Percentiles rank a stretch among this genome's conserved stretches.
These are phyloP conservation scores for Geotrichum klebahnii DNA, from an alignment of 1,139 yeast genomes.

Conservation along the genomic window DNA sequence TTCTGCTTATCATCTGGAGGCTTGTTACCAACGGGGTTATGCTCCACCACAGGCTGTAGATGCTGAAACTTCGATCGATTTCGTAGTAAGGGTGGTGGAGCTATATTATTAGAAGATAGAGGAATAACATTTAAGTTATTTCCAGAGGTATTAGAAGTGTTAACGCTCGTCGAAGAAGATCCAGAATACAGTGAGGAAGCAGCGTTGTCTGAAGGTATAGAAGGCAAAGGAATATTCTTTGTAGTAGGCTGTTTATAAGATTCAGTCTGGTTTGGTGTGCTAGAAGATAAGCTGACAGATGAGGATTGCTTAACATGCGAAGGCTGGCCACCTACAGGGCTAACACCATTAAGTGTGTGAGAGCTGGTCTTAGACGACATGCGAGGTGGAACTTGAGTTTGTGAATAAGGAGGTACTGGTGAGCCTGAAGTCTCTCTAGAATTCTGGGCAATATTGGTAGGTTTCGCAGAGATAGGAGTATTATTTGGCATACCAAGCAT, in stretches of 20 bases:
- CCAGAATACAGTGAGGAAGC: not conserved
- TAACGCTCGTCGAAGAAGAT: not conserved
- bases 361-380: not conserved
- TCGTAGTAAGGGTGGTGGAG: too few species aligned
- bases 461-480: not conserved
- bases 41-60: not conserved
- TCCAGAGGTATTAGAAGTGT: not conserved
- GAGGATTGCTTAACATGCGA: not conserved
- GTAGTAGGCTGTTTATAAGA: not conserved
- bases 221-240: too few species aligned
- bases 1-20: too few species aligned
- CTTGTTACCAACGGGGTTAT: too few species aligned
- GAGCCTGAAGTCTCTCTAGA: not conserved
- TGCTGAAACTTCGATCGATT: not conserved
- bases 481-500: slow-evolving; percentile 8
- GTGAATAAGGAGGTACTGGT: not conserved
- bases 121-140: not conserved
- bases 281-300: not conserved
- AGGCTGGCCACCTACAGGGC: not conserved
- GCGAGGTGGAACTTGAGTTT: not conserved
- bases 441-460: not conserved
- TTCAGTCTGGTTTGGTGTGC: not conserved
- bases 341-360: not conserved
- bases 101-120: too few species aligned
- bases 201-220: too few species aligned